Conservation (phyloP, 805 yeast genomes). For the Candida silvicultrix region DNA sequence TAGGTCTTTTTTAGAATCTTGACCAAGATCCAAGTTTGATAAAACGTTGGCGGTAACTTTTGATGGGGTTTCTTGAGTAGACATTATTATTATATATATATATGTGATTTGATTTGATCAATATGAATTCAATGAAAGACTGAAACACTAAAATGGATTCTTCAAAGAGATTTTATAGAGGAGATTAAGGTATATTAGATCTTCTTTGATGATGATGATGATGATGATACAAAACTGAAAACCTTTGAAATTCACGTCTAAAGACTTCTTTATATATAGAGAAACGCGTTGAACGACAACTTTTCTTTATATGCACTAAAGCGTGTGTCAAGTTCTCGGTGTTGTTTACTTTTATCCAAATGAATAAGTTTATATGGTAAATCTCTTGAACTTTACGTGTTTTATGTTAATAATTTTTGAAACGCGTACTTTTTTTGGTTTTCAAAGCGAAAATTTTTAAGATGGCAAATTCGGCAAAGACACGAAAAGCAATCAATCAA, state of each 20-base stretch:
- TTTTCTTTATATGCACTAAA: not conserved
- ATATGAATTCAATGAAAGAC: conserved; percentile 1
- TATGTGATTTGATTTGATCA: too few relatives aligned
- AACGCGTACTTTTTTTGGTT: not conserved
- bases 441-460: not conserved
- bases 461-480: not conserved
- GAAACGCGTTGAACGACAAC: not conserved
- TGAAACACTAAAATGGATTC: not conserved
- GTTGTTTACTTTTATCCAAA: not conserved
- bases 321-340: not conserved
- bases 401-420: not conserved
- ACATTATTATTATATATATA: too few relatives aligned
- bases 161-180: not conserved
- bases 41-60: conserved; percentile 56
- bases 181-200: too few relatives aligned
- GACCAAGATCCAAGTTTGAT: conserved; percentile 40
- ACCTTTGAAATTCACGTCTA: not conserved
- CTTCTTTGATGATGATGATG: not conserved
- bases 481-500: not conserved
- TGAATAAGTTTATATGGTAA: not conserved
- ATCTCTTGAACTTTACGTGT: not conserved
- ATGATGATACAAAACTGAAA: too few relatives aligned
- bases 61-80: conserved; percentile 65
- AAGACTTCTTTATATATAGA: not conserved
- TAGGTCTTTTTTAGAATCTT: conserved; percentile 37